phyloP scores from a whole-genome alignment of 140 eudicot species.

The Oenanthe javanica region DNA sequence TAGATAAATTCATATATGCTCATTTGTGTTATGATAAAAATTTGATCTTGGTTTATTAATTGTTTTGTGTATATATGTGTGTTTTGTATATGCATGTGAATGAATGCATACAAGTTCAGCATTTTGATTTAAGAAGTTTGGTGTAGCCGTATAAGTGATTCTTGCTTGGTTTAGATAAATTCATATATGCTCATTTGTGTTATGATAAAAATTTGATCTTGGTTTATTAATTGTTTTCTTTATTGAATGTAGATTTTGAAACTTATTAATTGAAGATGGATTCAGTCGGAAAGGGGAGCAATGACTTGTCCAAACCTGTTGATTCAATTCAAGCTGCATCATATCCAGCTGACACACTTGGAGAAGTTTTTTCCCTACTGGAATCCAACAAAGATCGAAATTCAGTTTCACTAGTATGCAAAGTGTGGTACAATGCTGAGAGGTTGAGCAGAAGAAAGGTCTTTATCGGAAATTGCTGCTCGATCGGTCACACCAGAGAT shows the following conservation, averaged over 20 bases:
- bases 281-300: not conserved
- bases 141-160: not conserved
- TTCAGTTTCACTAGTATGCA: constrained; percentile 68
- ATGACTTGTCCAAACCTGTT: not conserved
- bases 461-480: constrained; percentile 66
- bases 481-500: constrained; percentile 65
- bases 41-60: not conserved
- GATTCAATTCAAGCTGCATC: constrained; percentile 9
- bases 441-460: constrained; percentile 55
- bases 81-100: not conserved
- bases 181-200: not conserved
- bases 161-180: not conserved
- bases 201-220: not conserved
- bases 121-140: not conserved
- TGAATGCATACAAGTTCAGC: not conserved
- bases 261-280: not conserved
- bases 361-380: constrained; percentile 43
- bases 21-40: not conserved
- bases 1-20: not conserved
- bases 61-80: not conserved
- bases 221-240: not conserved
- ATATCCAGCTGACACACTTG: constrained; percentile 62
- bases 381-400: constrained; percentile 50
- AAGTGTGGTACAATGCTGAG: constrained; percentile 73
- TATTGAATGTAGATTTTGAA: not conserved